Percentiles rank a stretch among this genome's conserved stretches.
Evolutionary conservation across 129 eudicot genomes (phyloP).

Genomic region (Tanacetum coccineum): DNA sequence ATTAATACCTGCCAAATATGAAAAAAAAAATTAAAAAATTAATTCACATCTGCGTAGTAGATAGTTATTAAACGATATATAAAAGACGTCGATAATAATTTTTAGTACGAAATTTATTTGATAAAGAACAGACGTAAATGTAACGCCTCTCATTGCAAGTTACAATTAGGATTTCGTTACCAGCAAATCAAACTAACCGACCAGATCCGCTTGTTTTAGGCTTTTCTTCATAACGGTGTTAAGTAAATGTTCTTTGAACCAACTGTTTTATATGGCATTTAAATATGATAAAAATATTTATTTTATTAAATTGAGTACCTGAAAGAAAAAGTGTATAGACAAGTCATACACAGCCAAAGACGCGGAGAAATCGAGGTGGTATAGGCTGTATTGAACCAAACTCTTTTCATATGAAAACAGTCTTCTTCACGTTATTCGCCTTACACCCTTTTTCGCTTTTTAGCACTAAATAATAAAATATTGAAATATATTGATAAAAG

Average conservation of each 20-base stretch:
- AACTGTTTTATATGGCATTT: neutral
- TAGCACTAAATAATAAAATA: neutral
- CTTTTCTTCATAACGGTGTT: neutral
- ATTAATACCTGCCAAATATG: no score
- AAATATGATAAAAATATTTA: neutral
- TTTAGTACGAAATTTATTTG: no score
- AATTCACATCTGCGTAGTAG: no score
- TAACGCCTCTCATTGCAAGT: neutral
- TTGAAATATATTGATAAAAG: no score
- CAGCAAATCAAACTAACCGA: neutral
- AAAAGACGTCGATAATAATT: no score
- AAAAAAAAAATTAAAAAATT: no score
- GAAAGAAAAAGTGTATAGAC: neutral
- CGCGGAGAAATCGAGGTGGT: slow-evolving; percentile 25
- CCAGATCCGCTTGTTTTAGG: slow-evolving; percentile 3
- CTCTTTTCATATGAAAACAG: neutral
- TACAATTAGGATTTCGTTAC: neutral
- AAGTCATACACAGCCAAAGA: slow-evolving; percentile 15
- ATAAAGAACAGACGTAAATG: no score
- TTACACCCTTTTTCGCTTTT: neutral
- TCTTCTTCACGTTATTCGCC: slow-evolving; percentile 24
- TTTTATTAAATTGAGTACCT: neutral
- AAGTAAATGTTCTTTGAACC: slow-evolving; percentile 1
- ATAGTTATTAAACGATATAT: no score
- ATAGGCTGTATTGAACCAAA: slow-evolving; percentile 28